Conservation (phyloP, 331 rosid species). For the Prunus yedoensis region DNA sequence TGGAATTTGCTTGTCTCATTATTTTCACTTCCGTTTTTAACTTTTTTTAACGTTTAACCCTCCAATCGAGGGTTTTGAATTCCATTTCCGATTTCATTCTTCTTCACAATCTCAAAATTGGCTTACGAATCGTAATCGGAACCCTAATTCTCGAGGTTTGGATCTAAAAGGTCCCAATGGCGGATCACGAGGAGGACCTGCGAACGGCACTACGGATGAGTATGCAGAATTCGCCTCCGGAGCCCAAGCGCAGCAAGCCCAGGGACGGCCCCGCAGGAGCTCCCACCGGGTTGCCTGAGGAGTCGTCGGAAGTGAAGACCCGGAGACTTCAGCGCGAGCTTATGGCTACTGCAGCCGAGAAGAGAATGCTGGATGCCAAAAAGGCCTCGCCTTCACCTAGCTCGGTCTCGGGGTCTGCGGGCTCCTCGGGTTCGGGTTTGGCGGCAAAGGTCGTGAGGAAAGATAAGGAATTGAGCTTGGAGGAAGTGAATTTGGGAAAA, state of each 20-base stretch:
- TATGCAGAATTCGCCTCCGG: slow-evolving; percentile 81
- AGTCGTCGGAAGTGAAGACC: slow-evolving; percentile 59
- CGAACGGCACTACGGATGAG: slow-evolving; percentile 86
- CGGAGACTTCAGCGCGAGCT: slow-evolving; percentile 80
- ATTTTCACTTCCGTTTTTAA: background rate
- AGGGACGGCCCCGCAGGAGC: slow-evolving; percentile 51
- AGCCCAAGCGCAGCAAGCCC: slow-evolving; percentile 89
- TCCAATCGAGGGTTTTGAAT: slow-evolving; percentile 8
- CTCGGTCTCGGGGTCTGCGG: slow-evolving; percentile 1
- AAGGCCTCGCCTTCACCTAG: slow-evolving; percentile 13
- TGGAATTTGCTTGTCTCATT: background rate
- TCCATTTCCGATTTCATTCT: background rate
- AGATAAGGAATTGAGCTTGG: slow-evolving; percentile 37
- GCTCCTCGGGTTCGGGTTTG: slow-evolving; percentile 3
- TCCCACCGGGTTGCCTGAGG: slow-evolving; percentile 46
- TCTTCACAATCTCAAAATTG: background rate
- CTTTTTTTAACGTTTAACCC: background rate
- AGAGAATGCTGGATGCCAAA: slow-evolving; percentile 52
- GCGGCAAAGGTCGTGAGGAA: slow-evolving; percentile 37
- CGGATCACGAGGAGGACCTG: slow-evolving; percentile 90
- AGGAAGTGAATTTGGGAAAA: slow-evolving; percentile 50
- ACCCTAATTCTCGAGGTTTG: slow-evolving; percentile 46
- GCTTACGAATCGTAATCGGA: slow-evolving; percentile 23
- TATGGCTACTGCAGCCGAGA: slow-evolving; percentile 97
- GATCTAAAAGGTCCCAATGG: slow-evolving; percentile 61